Base-by-base conservation (phyloP, 78 protist genomes). In the Polysphondylium violaceum region DNA sequence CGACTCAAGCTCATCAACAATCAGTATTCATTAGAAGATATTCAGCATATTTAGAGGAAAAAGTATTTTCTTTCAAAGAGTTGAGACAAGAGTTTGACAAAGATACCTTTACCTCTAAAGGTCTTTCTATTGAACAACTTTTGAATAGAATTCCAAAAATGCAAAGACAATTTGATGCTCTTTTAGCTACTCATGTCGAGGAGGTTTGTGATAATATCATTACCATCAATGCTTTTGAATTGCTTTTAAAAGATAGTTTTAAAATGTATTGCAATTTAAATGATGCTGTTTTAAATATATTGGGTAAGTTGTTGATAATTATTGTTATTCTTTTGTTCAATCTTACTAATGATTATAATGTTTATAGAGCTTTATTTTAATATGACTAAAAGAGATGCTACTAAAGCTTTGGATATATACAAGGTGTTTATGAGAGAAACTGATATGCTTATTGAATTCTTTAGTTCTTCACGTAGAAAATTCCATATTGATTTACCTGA, bases 381-480 rank as follows among this genome's bases (percentile, higher is more conserved):
- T 2, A 88, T 88, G 94, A 78, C 86, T 59, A 88, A 88, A 69
- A 76, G 75, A 76, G 94, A 88, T 72, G 94, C 94, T 51, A 76
- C 88, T n/a, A 88, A 43, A 38, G 86, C 89, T 23, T 50, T 88
- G 74, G 94, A 76, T 5, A 76, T 88, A 25, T 88, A 88, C 61
- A 88, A 88, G 29, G 67, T 55, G 23, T 88, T 88, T 61, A 78
- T 78, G 81, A 88, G 87, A 67, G 94, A 88, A 38, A 88, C 94
- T 17, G 83, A 88, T 53, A 76, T 68, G 14, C 74, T 88, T 51
- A 88, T 88, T 7, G 40, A 76, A 2, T 88, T 88, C 73, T 88
- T 88, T 69, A 81, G 72, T 71, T 55, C 88, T 3, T 88, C 94
- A 17, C 79, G 87, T 75, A 43, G 87, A 56, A 78, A 78, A 50